A percentile compares a stretch with the other conserved stretches of the same genome.
Evolutionary conservation across 306 rosid species (phyloP).

Genomic region (Prunus mongolica): DNA sequence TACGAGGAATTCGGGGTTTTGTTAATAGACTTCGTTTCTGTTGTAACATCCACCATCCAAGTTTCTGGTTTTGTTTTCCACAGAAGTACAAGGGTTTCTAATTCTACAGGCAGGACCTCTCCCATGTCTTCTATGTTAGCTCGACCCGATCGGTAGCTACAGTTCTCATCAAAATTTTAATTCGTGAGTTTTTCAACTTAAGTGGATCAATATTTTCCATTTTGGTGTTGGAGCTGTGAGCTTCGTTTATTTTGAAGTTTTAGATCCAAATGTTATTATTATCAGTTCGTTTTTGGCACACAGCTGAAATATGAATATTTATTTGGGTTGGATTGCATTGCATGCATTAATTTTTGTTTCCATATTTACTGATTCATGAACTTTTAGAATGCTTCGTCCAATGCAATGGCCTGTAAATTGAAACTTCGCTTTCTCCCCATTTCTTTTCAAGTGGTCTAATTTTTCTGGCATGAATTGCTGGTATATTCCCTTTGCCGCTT

Average conservation of each 20-base stretch:
- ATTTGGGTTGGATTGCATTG: not conserved
- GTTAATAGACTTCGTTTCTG: slow-evolving; percentile 11
- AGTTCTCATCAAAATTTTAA: not conserved
- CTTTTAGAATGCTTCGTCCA: slow-evolving; percentile 57
- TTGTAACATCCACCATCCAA: not conserved
- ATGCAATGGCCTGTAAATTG: slow-evolving; percentile 91
- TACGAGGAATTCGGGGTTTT: slow-evolving; percentile 35
- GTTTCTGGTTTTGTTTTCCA: not conserved
- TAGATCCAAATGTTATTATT: too few relatives aligned
- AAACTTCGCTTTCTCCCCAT: slow-evolving; percentile 69
- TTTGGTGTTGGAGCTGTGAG: not conserved
- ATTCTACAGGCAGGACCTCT: slow-evolving; percentile 14
- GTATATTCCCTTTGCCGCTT: slow-evolving; percentile 75
- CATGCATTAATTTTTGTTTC: not conserved
- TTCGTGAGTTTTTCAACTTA: not conserved
- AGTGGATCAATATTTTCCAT: not conserved
- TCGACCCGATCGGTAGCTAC: slow-evolving; percentile 47
- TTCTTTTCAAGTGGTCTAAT: slow-evolving; percentile 47
- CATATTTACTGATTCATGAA: not conserved
- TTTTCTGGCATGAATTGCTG: slow-evolving; percentile 73
- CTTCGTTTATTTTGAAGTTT: not conserved
- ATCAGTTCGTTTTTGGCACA: too few relatives aligned
- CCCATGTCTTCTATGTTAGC: slow-evolving; percentile 47
- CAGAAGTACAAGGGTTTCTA: not conserved
- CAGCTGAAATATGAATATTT: too few relatives aligned